These are phyloP conservation scores for Sarocladiaceae sp. DNA, from an alignment of 2,329 filamentous ascomycete genomes.

Conservation along the genomic window DNA sequence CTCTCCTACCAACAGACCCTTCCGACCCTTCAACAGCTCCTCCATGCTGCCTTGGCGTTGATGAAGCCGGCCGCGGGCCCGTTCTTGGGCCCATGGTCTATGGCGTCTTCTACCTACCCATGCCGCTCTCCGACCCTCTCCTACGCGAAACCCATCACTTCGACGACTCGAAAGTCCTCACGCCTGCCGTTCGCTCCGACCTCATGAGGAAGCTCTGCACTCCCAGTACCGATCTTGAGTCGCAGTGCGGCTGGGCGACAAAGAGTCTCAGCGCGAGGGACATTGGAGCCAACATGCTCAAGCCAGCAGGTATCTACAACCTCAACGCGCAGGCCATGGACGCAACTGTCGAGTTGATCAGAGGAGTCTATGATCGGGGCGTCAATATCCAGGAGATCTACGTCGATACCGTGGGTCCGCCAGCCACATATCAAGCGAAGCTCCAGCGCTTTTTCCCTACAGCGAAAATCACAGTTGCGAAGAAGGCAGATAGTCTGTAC, in stretches of 20 bases:
- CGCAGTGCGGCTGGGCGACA: slow-evolving; percentile 74
- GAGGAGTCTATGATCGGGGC: slow-evolving; percentile 65
- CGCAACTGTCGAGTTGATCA: slow-evolving; percentile 77
- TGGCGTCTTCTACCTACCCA: slow-evolving; percentile 67
- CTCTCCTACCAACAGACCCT: slow-evolving; percentile 42
- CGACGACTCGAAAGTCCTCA: slow-evolving; percentile 92
- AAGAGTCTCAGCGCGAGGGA: slow-evolving; percentile 75
- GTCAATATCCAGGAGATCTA: slow-evolving; percentile 86
- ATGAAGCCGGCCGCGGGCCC: slow-evolving; percentile 89
- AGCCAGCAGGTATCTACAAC: slow-evolving; percentile 61
- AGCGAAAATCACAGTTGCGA: slow-evolving; percentile 67
- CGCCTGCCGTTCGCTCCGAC: slow-evolving; percentile 65
- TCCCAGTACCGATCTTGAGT: slow-evolving; percentile 39
- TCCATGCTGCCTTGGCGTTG: slow-evolving; percentile 73
- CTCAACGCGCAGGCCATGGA: slow-evolving; percentile 95
- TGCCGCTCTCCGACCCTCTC: slow-evolving; percentile 62
- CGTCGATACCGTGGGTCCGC: slow-evolving; percentile 88
- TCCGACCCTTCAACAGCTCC: slow-evolving; percentile 26
- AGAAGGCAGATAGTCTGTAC: slow-evolving; percentile 90
- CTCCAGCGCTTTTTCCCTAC: slow-evolving; percentile 80
- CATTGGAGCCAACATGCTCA: slow-evolving; percentile 74
- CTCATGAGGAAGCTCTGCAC: slow-evolving; percentile 69
- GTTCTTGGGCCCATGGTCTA: slow-evolving; percentile 82
- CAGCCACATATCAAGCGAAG: slow-evolving; percentile 75
- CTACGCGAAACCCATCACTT: slow-evolving; percentile 73